These are phyloP conservation scores for Fusarium sp. DNA, from an alignment of 2,329 filamentous ascomycete genomes.

Conservation along the genomic window DNA sequence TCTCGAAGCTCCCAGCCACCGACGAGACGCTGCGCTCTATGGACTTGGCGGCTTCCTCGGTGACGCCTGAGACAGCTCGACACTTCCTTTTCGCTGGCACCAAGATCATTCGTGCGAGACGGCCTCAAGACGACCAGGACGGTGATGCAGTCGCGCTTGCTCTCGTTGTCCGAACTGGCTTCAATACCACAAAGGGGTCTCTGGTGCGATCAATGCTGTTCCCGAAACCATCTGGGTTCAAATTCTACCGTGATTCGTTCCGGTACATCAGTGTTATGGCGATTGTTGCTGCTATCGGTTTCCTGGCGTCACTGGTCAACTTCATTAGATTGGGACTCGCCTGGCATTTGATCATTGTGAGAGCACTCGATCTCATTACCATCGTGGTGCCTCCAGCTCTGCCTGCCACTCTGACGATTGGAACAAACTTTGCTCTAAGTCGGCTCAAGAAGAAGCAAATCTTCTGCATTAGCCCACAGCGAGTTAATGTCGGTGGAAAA, in stretches of 20 bases:
- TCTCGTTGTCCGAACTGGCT: conserved; percentile 91
- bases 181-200: conserved; percentile 96
- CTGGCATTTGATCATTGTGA: conserved; percentile 90
- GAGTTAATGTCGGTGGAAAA: conserved; percentile 96
- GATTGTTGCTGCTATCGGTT: conserved; percentile 82
- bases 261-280: conserved; percentile 98
- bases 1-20: conserved; percentile 86
- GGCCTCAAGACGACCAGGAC: conserved; percentile 83
- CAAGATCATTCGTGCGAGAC: conserved; percentile 88
- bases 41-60: conserved; percentile 79
- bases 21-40: conserved; percentile 79
- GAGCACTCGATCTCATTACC: conserved; percentile 93
- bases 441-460: conserved; percentile 89
- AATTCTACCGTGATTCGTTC: conserved; percentile 97
- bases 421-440: conserved; percentile 90
- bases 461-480: conserved; percentile 96
- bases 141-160: conserved; percentile 91
- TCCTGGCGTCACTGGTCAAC: conserved; percentile 89
- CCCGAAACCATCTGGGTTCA: conserved; percentile 97
- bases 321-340: conserved; percentile 84
- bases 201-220: conserved; percentile 98
- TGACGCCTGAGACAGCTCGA: conserved; percentile 81
- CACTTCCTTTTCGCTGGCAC: conserved; percentile 96
- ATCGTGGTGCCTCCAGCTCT: conserved; percentile 96
- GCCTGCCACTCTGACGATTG: conserved; percentile 93